Evolutionary conservation across 2,329 filamentous ascomycete genomes (phyloP), one percentile per base, ranked within the genome.

Genomic region (Neophaeococcomyces mojaviensis): DNA sequence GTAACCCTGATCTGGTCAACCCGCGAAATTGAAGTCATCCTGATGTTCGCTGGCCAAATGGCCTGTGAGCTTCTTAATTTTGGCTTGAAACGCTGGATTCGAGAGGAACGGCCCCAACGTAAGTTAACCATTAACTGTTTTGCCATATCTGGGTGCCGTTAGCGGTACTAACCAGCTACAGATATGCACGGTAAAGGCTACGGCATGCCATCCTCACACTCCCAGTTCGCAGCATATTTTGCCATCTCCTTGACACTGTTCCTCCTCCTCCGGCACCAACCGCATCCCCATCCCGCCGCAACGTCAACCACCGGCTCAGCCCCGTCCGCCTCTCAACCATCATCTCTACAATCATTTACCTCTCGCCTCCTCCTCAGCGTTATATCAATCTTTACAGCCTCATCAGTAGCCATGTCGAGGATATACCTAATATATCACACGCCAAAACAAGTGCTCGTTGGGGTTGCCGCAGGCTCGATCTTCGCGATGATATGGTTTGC

Each of bases 341-440:
- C 53, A 55, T 22, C 56, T 28, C 61, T 6, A 68, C 72, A 20
- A 68, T 68, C 37, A 69, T 69, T 45, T 66, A 67, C 5, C 59
- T 61, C 12, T 55, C 77, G 89, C 43, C 59, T 75, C 18, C 62
- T 72, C 2, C 60, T 84, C 2, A 74, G 77, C 34, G 61, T 78
- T 2, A 72, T 77, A 2, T 81, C 79, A 30, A 68, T 84, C 35
- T 67, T 67, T 2, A 72, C 80, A 46, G 86, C 86, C 1, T 76
- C 68, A 1, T 69, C 76, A 7, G 88, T 96, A 4, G 86, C 89
- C 16, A 79, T 78, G 65, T 95, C 88, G 59, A 77, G 92, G 45
- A 77, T 94, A 36, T 98, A 98, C 62, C 71, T 98, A 51, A 88
- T 82, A 64, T 98, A 98, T 62, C 92, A 98, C 67, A 96, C 90